phyloP scores from a whole-genome alignment of 352 stramenopile genomes.

The Thraustochytrium sp. region DNA sequence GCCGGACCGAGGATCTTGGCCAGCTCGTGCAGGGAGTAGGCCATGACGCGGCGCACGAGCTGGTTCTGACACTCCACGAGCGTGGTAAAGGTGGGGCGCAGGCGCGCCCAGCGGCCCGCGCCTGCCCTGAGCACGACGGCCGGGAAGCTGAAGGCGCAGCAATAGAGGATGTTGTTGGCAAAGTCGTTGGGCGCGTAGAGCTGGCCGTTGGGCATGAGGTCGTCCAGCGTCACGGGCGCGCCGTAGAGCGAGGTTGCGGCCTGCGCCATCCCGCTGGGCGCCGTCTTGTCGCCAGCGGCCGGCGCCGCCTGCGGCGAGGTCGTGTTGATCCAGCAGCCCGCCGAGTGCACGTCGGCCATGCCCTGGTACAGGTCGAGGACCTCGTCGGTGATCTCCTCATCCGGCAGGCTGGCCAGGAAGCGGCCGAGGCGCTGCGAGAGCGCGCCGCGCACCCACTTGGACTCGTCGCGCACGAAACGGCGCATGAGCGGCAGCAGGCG shows the following conservation, averaged over 20 bases:
- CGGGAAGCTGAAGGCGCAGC: conserved; percentile 83
- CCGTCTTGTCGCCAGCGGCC: background rate
- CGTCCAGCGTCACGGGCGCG: no score
- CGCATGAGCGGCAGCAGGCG: conserved; percentile 79
- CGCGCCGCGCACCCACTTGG: conserved; percentile 84
- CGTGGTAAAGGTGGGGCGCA: conserved; percentile 69
- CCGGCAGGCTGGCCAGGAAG: conserved; percentile 72
- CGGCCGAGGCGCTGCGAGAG: conserved; percentile 84
- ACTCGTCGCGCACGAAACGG: conserved; percentile 74
- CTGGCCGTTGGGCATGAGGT: no score
- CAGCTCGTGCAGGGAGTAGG: conserved; percentile 79
- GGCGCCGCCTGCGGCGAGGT: no score
- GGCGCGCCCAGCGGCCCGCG: conserved; percentile 60
- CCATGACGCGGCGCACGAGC: conserved; percentile 82
- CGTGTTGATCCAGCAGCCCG: conserved; percentile 17
- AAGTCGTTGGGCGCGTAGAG: conserved; percentile 8
- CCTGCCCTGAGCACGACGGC: conserved; percentile 74
- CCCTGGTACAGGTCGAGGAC: conserved; percentile 70
- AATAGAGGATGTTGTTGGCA: conserved; percentile 76
- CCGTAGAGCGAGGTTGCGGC: no score
- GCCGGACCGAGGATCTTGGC: conserved; percentile 68
- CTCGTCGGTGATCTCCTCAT: conserved; percentile 67
- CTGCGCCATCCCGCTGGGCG: background rate
- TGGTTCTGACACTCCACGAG: conserved; percentile 67
- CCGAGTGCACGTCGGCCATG: conserved; percentile 58